Evolutionary conservation across 495 filamentous ascomycete species (phyloP).

Genomic region (Penicillium arizonense): DNA sequence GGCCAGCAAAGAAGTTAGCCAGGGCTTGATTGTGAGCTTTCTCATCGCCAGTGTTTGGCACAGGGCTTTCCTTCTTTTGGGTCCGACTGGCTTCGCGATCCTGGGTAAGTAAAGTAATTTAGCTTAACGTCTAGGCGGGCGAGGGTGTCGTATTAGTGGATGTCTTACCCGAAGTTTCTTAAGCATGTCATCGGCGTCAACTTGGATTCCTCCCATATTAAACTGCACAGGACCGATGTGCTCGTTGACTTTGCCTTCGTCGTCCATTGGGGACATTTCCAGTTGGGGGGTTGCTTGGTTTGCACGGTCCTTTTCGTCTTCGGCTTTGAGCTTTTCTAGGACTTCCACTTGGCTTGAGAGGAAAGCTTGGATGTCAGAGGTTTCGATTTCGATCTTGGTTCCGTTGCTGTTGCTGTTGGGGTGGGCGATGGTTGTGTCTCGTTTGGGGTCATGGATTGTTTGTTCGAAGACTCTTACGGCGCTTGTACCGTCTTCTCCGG

Average conservation of each 20-base stretch:
- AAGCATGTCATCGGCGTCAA: conserved; percentile 94
- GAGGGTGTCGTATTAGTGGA: not conserved
- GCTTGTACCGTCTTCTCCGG: conserved; percentile 45
- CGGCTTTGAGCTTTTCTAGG: conserved; percentile 64
- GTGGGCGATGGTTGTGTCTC: conserved; percentile 52
- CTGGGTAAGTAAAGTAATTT: conserved; percentile 25
- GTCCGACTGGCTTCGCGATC: conserved; percentile 56
- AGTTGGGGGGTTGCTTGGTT: conserved; percentile 39
- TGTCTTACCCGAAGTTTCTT: conserved; percentile 74
- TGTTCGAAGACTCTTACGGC: conserved; percentile 76
- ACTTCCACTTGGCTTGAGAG: conserved; percentile 68
- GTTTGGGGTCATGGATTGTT: conserved; percentile 69
- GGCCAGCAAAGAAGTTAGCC: conserved; percentile 63
- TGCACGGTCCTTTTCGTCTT: conserved; percentile 59
- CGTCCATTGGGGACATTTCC: conserved; percentile 45
- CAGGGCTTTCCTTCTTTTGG: conserved; percentile 40
- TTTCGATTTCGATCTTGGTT: conserved; percentile 61
- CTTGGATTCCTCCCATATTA: conserved; percentile 96
- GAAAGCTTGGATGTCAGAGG: conserved; percentile 77
- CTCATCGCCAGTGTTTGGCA: conserved; percentile 43
- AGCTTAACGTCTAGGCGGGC: not conserved
- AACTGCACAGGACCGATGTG: conserved; percentile 96
- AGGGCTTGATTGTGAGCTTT: conserved; percentile 67
- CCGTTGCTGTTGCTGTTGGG: conserved; percentile 43
- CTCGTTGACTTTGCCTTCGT: conserved; percentile 68